These are phyloP conservation scores for Fusarium udum DNA, from an alignment of 2,329 filamentous ascomycete genomes.

Conservation along the genomic window DNA sequence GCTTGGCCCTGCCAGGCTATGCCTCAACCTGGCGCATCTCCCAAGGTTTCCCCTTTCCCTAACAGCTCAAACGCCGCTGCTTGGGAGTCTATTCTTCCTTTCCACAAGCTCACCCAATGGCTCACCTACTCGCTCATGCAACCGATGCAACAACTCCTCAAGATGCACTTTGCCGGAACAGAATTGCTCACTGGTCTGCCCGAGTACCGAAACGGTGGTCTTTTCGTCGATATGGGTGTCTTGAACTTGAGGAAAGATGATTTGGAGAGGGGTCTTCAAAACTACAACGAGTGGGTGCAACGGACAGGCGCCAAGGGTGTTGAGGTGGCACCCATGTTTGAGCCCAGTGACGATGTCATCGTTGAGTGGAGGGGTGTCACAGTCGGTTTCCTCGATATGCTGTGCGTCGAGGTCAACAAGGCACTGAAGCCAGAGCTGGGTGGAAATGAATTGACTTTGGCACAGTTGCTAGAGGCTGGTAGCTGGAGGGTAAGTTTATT, in stretches of 20 bases:
- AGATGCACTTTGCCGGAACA: conserved; percentile 81
- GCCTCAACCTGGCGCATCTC: conserved; percentile 65
- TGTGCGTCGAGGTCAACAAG: conserved; percentile 55
- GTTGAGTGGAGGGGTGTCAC: conserved; percentile 74
- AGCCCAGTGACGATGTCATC: conserved; percentile 67
- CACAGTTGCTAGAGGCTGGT: conserved; percentile 93
- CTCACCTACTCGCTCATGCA: conserved; percentile 94
- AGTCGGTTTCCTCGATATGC: conserved; percentile 65
- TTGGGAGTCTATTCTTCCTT: conserved; percentile 85
- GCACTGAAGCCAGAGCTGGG: conserved; percentile 63
- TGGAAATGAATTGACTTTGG: conserved; percentile 77
- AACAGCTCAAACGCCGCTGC: conserved; percentile 41
- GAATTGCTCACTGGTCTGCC: conserved; percentile 88
- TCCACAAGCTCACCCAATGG: conserved; percentile 96
- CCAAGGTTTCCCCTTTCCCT: conserved; percentile 41
- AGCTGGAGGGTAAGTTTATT: conserved; percentile 88
- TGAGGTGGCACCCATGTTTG: conserved; percentile 67
- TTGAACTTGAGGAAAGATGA: conserved; percentile 78
- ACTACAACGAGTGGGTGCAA: conserved; percentile 72
- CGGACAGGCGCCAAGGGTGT: conserved; percentile 72
- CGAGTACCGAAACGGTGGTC: conserved; percentile 90
- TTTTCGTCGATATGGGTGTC: conserved; percentile 86
- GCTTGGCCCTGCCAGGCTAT: conserved; percentile 91
- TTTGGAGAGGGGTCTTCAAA: conserved; percentile 72
- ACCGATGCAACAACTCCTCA: conserved; percentile 83